Base-by-base conservation (phyloP, 257 asterid species). In the Scutellaria baicalensis region DNA sequence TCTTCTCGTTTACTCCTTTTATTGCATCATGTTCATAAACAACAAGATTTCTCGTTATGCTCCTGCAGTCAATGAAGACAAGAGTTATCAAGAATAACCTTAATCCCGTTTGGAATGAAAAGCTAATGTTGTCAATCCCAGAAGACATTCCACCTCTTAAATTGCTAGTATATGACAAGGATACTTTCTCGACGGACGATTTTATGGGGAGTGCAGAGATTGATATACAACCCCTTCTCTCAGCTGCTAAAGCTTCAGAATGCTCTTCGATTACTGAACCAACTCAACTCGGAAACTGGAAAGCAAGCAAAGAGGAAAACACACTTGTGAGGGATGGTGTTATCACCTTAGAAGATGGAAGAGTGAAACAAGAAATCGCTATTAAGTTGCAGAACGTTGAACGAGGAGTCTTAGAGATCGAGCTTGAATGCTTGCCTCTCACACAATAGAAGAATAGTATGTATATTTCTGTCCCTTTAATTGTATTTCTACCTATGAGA, bases 181-280 rank as follows among this genome's bases (percentile, higher is more conserved):
- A 93, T 63, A 90, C 87, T 1, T 93, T 93, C 82, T 80, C 95
- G 1, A 80, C 97, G 0, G 98, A 93, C 17, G 98, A 90, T 74
- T 93, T 86, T 64, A 93, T 92, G 98, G 98, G 98, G 58, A 90
- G 88, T 27, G 96, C 97, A 1, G 98, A 90, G 85, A 83, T 92
- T 5, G 89, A 92, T 48, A 90, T 93, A 54, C 92, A 93, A 57
- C 96, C 96, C 0, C 73, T 93, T 40, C 87, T 93, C 51, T 72
- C 83, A 18, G 96, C 98, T 44, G 97, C 97, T 48, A 87, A 76
- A 78, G 95, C 97, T 48, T 79, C 83, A 0, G 96, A 90, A 78
- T 52, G 40, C 40, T 89, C 90, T 10, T 50, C 80, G 1, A 39
- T 74, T 6, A 38, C 74, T 18, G 95, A 92, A 57, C 63, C 89